Percentiles rank a stretch among this genome's conserved stretches.
Conservation (phyloP, 352 stramenopile genomes). For the Phytophthora rubi region DNA sequence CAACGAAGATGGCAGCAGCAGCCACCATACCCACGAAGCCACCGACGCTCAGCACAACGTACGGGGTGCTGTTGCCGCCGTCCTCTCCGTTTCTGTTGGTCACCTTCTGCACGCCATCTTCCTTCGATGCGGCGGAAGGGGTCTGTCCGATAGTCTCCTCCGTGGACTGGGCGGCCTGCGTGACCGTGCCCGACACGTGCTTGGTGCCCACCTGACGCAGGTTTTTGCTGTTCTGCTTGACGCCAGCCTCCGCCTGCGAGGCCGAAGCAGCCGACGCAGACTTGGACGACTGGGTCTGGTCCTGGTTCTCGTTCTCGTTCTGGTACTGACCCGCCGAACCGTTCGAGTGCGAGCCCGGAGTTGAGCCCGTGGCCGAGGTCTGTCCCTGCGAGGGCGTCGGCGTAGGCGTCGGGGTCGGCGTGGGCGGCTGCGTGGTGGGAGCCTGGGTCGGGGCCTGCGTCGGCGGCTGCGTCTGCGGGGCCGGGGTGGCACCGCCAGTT, state of each 20-base stretch:
- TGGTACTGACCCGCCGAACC: constrained; percentile 17
- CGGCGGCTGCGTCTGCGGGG: constrained; percentile 24
- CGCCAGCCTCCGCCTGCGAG: constrained; percentile 22
- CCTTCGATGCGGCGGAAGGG: constrained; percentile 21
- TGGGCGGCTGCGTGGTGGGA: constrained; percentile 37
- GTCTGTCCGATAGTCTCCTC: constrained; percentile 24
- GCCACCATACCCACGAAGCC: constrained; percentile 51
- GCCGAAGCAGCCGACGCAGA: constrained; percentile 9
- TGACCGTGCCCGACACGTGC: constrained; percentile 12
- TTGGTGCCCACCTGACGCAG: constrained; percentile 29
- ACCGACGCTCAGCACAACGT: constrained; percentile 48
- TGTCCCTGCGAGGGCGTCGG: constrained; percentile 28
- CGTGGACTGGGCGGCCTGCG: constrained; percentile 10
- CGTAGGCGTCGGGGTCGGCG: constrained; percentile 38
- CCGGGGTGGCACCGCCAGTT: constrained; percentile 29
- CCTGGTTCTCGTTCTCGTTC: neutral
- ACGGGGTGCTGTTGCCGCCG: constrained; percentile 17
- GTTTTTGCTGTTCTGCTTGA: constrained; percentile 7
- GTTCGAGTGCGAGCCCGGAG: constrained; percentile 22
- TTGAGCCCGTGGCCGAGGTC: constrained; percentile 14
- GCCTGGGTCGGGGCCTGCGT: constrained; percentile 12
- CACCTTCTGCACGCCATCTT: constrained; percentile 44
- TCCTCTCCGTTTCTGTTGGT: constrained; percentile 35
- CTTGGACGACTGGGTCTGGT: constrained; percentile 14
- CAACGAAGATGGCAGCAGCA: constrained; percentile 56